phyloP scores from a whole-genome alignment of 495 filamentous ascomycete species.

The Chaetomium cochliodes region DNA sequence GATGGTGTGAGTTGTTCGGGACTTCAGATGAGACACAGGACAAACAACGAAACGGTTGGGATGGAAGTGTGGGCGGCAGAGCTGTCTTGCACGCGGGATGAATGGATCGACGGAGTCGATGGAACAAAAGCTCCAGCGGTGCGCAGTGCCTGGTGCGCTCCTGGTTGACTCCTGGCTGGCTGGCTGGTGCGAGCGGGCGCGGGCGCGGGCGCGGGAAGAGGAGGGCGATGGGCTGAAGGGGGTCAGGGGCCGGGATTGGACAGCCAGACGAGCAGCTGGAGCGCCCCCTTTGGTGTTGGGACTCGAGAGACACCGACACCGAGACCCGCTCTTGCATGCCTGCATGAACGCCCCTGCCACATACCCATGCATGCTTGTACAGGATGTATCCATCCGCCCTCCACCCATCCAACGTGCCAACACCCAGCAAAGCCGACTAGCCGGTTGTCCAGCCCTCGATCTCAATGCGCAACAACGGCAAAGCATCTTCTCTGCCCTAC shows the following conservation, averaged over 20 bases:
- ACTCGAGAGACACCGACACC: too few relatives aligned
- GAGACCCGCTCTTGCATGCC: conserved; percentile 1
- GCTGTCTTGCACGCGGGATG: background rate
- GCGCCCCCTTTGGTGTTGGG: background rate
- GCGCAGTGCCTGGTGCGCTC: background rate
- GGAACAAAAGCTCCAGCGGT: background rate
- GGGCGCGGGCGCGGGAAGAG: background rate
- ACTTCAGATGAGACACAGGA: background rate
- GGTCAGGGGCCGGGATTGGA: background rate
- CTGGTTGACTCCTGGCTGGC: too few relatives aligned
- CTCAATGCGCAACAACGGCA: too few relatives aligned
- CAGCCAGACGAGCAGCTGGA: conserved; percentile 3
- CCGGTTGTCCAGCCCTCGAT: background rate
- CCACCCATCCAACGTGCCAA: too few relatives aligned
- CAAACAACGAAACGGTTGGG: background rate
- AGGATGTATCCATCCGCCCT: too few relatives aligned
- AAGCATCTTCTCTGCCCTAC: background rate
- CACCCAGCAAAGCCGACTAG: background rate
- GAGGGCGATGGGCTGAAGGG: conserved; percentile 15
- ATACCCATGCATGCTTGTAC: too few relatives aligned
- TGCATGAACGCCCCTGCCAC: background rate
- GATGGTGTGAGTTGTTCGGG: background rate
- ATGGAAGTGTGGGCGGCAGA: background rate
- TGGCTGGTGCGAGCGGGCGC: background rate
- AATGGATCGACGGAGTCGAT: background rate